Percentiles rank a stretch among this genome's conserved stretches.
Evolutionary conservation across 768 basidiomycete genomes (phyloP).

Genomic region (Macrolepiota fuliginosa): DNA sequence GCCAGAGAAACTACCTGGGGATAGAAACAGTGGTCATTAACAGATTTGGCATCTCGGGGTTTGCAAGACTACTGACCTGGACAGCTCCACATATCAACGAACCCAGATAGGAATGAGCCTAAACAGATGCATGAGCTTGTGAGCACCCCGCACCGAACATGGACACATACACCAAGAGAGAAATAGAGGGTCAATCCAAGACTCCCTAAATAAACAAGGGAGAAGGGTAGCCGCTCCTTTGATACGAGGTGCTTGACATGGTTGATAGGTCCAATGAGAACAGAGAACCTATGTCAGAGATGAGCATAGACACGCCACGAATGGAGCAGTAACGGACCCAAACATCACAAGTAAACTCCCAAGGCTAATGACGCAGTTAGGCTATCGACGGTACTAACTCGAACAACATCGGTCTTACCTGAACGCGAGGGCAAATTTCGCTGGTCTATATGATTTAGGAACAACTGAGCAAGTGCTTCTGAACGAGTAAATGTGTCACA

Average conservation of each 20-base stretch:
- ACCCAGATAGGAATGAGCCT: conserved; percentile 85
- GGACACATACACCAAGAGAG: conserved; percentile 71
- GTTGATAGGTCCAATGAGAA: conserved; percentile 87
- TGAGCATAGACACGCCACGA: background rate
- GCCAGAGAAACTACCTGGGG: conserved; percentile 75
- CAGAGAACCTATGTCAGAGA: conserved; percentile 56
- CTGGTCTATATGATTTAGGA: conserved; percentile 51
- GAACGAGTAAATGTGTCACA: conserved; percentile 16
- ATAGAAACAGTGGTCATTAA: conserved; percentile 1
- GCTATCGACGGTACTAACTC: conserved; percentile 1
- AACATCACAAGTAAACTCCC: conserved; percentile 96
- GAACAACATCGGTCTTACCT: conserved; percentile 39
- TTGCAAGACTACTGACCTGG: conserved; percentile 47
- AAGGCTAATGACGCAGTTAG: conserved; percentile 43
- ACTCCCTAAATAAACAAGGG: conserved; percentile 77
- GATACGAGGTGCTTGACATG: conserved; percentile 88
- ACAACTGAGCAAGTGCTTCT: background rate
- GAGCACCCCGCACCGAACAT: background rate
- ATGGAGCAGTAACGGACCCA: conserved; percentile 52
- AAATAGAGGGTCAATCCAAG: conserved; percentile 90
- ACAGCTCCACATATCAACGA: conserved; percentile 81
- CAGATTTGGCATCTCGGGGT: background rate
- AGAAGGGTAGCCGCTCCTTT: conserved; percentile 82
- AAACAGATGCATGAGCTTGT: conserved; percentile 9
- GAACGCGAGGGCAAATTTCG: conserved; percentile 90